These are phyloP conservation scores for Nannochloropsis salina DNA, from an alignment of 108 stramenopile species.

Conservation along the genomic window DNA sequence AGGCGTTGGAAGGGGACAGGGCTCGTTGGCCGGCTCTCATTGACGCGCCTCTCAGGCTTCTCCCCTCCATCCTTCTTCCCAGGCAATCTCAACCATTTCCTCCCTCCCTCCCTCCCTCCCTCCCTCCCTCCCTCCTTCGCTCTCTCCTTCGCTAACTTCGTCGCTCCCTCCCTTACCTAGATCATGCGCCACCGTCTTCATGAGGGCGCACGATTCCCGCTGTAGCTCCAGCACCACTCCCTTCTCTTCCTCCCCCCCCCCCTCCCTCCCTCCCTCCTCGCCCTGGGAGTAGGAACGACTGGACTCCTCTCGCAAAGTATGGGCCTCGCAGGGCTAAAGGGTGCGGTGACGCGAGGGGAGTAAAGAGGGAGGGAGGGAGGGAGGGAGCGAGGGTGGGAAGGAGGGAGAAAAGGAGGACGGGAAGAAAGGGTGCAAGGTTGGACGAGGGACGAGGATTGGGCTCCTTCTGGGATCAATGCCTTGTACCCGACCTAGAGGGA, in stretches of 20 bases:
- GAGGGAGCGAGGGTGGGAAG: no score
- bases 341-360: no score
- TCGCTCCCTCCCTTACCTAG: background rate
- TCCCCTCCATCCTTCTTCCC: background rate
- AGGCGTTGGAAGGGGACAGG: background rate
- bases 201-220: background rate
- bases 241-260: conserved; percentile 1
- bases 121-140: background rate
- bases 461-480: no score
- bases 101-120: background rate
- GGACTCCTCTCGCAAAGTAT: no score
- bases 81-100: background rate
- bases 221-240: background rate
- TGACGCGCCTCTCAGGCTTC: background rate
- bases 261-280: background rate
- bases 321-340: no score
- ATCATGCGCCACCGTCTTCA: background rate
- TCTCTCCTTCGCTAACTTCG: background rate
- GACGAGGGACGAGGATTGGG: no score
- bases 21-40: no score
- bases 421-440: no score
- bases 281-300: no score
- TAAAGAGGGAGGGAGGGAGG: no score
- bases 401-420: no score
- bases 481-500: background rate